Conservation (phyloP, 176 grass and related monocot genomes). For the Phoenix roebelenii region DNA sequence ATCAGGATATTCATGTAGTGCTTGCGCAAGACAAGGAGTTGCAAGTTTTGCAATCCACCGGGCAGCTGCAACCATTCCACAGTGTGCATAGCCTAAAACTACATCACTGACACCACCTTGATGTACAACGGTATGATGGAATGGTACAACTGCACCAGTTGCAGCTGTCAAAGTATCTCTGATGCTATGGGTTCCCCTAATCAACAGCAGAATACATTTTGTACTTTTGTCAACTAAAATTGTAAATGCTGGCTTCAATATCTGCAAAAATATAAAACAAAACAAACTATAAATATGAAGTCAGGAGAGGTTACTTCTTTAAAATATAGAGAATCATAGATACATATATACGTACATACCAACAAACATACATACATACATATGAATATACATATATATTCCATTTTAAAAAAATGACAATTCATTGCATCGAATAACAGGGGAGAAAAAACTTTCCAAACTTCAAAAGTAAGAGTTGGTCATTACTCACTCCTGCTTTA, state of each 20-base stretch:
- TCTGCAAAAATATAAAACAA: conserved; percentile 38
- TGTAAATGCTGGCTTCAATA: conserved; percentile 93
- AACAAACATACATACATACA: no score
- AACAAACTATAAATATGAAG: no score
- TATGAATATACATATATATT: no score
- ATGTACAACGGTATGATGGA: conserved; percentile 87
- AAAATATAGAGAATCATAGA: no score
- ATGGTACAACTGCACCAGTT: conserved; percentile 89
- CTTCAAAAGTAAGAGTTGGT: conserved; percentile 3
- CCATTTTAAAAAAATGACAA: no score
- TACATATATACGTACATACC: no score
- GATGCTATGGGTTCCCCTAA: conserved; percentile 95
- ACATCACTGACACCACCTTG: conserved; percentile 87
- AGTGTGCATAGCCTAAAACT: conserved; percentile 98
- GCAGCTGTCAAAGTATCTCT: conserved; percentile 95
- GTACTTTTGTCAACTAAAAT: conserved; percentile 77
- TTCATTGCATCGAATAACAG: no score
- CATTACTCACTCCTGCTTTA: conserved; percentile 93
- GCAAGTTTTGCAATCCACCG: conserved; percentile 96
- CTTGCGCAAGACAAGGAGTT: conserved; percentile 59
- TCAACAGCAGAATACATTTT: conserved; percentile 75
- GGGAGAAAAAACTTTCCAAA: neutral
- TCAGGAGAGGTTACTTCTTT: no score
- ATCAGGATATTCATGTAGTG: conserved; percentile 55
- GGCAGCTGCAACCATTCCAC: conserved; percentile 96